Conservation (phyloP, 768 basidiomycete genomes). For the Rhizopogon vulgaris region DNA sequence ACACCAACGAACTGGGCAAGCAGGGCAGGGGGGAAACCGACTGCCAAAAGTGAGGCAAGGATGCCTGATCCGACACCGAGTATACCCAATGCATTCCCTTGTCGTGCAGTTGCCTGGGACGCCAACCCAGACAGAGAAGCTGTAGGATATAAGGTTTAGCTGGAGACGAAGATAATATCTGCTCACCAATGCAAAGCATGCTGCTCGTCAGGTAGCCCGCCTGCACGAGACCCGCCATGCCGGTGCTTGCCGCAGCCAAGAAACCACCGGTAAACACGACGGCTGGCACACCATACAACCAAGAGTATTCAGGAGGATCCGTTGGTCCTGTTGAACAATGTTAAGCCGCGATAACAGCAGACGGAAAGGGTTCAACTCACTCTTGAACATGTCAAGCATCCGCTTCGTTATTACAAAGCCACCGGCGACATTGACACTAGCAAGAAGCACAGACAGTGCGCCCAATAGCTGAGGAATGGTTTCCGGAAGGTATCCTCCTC, state of each 20-base stretch:
- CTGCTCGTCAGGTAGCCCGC: constrained; percentile 84
- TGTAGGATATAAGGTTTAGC: constrained; percentile 18
- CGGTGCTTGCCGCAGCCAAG: constrained; percentile 74
- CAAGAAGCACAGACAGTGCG: constrained; percentile 78
- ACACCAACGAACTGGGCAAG: constrained; percentile 76
- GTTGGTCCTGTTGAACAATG: constrained; percentile 48
- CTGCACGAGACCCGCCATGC: constrained; percentile 81
- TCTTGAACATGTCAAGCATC: constrained; percentile 92
- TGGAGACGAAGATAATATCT: neutral
- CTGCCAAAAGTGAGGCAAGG: constrained; percentile 72
- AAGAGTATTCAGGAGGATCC: constrained; percentile 85
- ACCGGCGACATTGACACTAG: constrained; percentile 83
- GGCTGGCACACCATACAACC: constrained; percentile 76
- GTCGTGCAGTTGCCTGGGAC: constrained; percentile 76
- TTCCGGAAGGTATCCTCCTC: constrained; percentile 77
- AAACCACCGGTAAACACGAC: constrained; percentile 80
- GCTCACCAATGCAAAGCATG: constrained; percentile 74
- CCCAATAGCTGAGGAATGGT: constrained; percentile 78
- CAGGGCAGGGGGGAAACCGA: constrained; percentile 72
- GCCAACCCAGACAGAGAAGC: constrained; percentile 75
- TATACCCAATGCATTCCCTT: constrained; percentile 86
- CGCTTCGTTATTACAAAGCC: constrained; percentile 88
- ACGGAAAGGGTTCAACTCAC: constrained; percentile 31
- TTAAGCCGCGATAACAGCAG: neutral
- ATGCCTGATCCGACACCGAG: constrained; percentile 81